Base-by-base conservation (phyloP, 2,329 filamentous ascomycete genomes). In the Lachnum nothofagi region DNA sequence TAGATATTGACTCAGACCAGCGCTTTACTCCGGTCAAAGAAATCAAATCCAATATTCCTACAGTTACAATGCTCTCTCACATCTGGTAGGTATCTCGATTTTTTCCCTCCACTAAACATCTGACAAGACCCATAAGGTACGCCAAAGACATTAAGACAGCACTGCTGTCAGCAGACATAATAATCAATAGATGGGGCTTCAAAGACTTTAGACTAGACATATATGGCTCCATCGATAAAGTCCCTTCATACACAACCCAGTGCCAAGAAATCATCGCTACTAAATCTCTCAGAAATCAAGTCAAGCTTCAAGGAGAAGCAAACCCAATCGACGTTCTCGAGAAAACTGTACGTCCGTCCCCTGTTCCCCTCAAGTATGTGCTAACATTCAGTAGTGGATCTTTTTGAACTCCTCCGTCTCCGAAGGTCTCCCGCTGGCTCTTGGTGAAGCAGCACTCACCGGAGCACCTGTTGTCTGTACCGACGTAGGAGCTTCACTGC, bases 171-270 rank as follows among this genome's bases (percentile, higher is more conserved):
- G 80, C 80, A 1, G 80, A 84, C 56, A 76, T 84, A 53, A 83
- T 84, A 53, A 74, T 82, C 55, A 83, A 84, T 60, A 73, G 79
- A 56, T 83, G 76, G 72, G 79, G 80, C n/a, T 83, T 84, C 64
- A 74, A 72, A 35, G 79, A 83, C 51, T 84, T 83, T 63, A 72
- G 75, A 45, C 72, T 84, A 2, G 74, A 80, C 49, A 76, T 84
- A 16, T 84, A 83, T 58, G 80, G 80, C 9, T 79, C 78, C 16
- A 76, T 82, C 47, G 80, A 83, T 63, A 79, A 80, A 53, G 74
- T 79, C 20, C 80, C 80, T 0, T 74, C 77, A 1, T 82, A 82
- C 58, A 78, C 78, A 1, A 78, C 77, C 75, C 60, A 81, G 74
- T 65, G 76, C 74, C 61, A 77, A 77, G 59, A 64, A 33, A 62